Conservation (phyloP, 495 filamentous ascomycete genomes). For the Penicillium daleae region DNA sequence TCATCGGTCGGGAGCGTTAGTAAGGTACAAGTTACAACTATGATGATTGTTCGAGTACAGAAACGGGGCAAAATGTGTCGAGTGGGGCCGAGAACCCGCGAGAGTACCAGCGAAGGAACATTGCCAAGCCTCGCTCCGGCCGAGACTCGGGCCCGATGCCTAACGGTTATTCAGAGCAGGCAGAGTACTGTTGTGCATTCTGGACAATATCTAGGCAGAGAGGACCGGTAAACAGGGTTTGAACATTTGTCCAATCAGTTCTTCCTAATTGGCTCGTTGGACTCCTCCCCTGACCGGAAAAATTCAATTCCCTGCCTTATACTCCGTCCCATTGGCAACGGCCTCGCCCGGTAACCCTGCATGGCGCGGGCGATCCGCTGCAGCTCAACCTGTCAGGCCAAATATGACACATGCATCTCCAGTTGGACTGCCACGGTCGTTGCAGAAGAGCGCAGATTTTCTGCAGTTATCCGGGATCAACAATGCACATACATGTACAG, state of each 20-base stretch:
- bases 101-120: constrained; percentile 17
- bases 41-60: too few relatives aligned
- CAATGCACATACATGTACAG: not conserved
- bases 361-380: constrained; percentile 10
- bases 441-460: not conserved
- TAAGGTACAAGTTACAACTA: too few relatives aligned
- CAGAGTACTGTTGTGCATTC: too few relatives aligned
- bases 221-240: too few relatives aligned
- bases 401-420: constrained; percentile 5
- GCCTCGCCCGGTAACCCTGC: constrained; percentile 4
- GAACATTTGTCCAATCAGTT: not conserved
- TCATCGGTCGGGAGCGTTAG: too few relatives aligned
- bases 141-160: constrained; percentile 38
- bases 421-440: not conserved
- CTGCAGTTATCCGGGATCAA: not conserved
- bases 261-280: not conserved
- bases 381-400: constrained; percentile 4
- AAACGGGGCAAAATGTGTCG: constrained; percentile 14
- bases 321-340: not conserved
- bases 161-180: not conserved
- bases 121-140: constrained; percentile 30
- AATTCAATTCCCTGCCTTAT: constrained; percentile 11
- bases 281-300: constrained; percentile 9
- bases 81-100: not conserved
- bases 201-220: not conserved